Percentiles rank a stretch among this genome's conserved stretches.
phyloP scores from a whole-genome alignment of 1,284 basidiomycete genomes.

The Tylopilus sp. region DNA sequence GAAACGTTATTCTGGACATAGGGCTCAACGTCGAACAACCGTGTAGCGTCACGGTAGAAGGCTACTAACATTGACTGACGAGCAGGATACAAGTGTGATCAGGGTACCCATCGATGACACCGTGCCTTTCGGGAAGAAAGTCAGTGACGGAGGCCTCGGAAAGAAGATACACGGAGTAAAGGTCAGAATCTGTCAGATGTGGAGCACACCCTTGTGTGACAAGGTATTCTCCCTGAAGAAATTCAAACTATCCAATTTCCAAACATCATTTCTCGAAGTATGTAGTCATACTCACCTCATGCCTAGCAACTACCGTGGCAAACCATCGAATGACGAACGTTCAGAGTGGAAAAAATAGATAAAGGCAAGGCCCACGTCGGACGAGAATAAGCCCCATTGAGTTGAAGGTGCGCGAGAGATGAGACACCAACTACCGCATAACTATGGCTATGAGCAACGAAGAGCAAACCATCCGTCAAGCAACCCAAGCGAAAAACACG shows the following conservation, averaged over 20 bases:
- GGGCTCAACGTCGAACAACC: background rate
- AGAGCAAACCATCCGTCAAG: conserved; percentile 38
- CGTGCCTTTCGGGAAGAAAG: background rate
- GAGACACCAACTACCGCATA: conserved; percentile 68
- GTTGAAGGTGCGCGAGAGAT: conserved; percentile 48
- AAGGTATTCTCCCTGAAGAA: conserved; percentile 85
- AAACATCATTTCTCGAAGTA: conserved; percentile 47
- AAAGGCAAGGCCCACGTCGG: conserved; percentile 52
- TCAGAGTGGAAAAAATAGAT: conserved; percentile 35
- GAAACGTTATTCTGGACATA: background rate
- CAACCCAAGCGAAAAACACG: conserved; percentile 45
- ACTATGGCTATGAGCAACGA: conserved; percentile 83
- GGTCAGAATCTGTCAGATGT: conserved; percentile 70
- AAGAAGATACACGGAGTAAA: background rate
- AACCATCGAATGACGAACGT: conserved; percentile 44
- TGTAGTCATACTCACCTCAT: conserved; percentile 35
- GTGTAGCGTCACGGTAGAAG: background rate
- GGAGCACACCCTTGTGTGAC: conserved; percentile 59
- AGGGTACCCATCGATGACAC: background rate
- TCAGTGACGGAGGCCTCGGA: conserved; percentile 8
- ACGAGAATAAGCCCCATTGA: conserved; percentile 87
- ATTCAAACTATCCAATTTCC: conserved; percentile 55
- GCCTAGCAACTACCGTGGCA: background rate
- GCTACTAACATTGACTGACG: background rate
- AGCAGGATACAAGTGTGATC: conserved; percentile 1